Base-by-base conservation (phyloP, 331 rosid species). In the Dryas integrifolia region DNA sequence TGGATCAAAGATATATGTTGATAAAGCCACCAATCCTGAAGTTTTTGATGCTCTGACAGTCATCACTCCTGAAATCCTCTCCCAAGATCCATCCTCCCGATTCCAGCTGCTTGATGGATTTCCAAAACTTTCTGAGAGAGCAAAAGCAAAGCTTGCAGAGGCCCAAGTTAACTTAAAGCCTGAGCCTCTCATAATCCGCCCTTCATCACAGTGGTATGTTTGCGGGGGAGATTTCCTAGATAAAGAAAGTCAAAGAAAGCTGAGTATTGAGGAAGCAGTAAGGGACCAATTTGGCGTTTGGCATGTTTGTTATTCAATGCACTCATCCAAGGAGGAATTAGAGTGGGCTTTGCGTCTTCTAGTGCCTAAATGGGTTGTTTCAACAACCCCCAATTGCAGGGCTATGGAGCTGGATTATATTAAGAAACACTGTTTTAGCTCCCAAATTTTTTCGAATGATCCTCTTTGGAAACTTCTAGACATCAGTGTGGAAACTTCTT, bases 191-290 rank as follows among this genome's bases (percentile, higher is more conserved):
- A 76, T 92, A 26, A 70, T 92, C 52, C 91, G 94, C 53, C 89
- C 98, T 81, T 86, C 96, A 49, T 51, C 90, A 44, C 93, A 88
- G 86, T 92, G 96, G 98, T 89, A 88, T 86, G 92, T 89, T 45
- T 78, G 75, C 69, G 89, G 81, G 72, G 89, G 73, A 21, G 87
- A 72, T 75, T 65, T 56, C 65, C 64, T 84, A 2, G 86, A 80
- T 55, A 60, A 74, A 53, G 80, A 72, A 58, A 89, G 46, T 13
- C 63, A 57, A 62, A 86, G 67, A 68, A 92, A 83, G 68, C 80
- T 61, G 76, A 88, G 79, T 78, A 83, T 76, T 52, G 77, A 70
- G 64, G 89, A 86, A 78, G 92, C 98, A 58, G 76, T 89, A 56
- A 86, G 74, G 76, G 98, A 89, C 77, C 88, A 77, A n/a, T 84